Percentiles rank a stretch among this genome's conserved stretches.
Conservation (phyloP, 2,329 filamentous ascomycete genomes). For the Corynespora cassiicola region DNA sequence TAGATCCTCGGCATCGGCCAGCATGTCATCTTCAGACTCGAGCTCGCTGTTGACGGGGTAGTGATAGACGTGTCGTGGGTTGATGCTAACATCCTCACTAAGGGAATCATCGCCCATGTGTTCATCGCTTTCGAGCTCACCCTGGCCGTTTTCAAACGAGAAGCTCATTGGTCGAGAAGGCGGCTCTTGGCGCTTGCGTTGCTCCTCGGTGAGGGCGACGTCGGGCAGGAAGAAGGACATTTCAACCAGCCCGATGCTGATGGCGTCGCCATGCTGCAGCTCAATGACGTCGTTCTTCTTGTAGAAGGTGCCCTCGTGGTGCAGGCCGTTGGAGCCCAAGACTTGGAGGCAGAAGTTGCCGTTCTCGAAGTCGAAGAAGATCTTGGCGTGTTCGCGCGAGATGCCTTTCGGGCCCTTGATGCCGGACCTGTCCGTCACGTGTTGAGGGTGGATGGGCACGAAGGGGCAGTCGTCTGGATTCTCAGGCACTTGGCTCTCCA, state of each 20-base stretch:
- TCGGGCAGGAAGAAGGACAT: constrained; percentile 73
- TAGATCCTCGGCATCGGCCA: constrained; percentile 34
- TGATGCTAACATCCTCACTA: constrained; percentile 38
- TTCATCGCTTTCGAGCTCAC: constrained; percentile 60
- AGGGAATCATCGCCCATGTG: constrained; percentile 41
- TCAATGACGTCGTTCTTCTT: constrained; percentile 38
- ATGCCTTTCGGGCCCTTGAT: constrained; percentile 74
- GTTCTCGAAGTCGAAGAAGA: constrained; percentile 70
- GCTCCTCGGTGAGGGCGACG: constrained; percentile 55
- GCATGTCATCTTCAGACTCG: constrained; percentile 31
- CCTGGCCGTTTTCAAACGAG: constrained; percentile 70
- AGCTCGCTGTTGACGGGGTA: constrained; percentile 30
- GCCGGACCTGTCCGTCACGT: constrained; percentile 45
- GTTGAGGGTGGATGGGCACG: constrained; percentile 73
- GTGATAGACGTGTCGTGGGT: constrained; percentile 41
- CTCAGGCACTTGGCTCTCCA: constrained; percentile 64
- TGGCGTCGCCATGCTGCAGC: constrained; percentile 68
- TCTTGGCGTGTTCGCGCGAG: constrained; percentile 75
- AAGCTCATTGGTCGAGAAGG: constrained; percentile 70
- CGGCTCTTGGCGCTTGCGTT: constrained; percentile 57
- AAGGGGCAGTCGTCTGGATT: constrained; percentile 68
- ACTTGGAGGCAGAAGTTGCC: constrained; percentile 71
- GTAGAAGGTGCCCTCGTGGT: constrained; percentile 43
- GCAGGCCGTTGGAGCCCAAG: constrained; percentile 70
- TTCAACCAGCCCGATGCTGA: constrained; percentile 75